Evolutionary conservation across 441 rosid species (phyloP), one percentile per base, ranked within the genome.

Genomic region (Populus hybrid): DNA sequence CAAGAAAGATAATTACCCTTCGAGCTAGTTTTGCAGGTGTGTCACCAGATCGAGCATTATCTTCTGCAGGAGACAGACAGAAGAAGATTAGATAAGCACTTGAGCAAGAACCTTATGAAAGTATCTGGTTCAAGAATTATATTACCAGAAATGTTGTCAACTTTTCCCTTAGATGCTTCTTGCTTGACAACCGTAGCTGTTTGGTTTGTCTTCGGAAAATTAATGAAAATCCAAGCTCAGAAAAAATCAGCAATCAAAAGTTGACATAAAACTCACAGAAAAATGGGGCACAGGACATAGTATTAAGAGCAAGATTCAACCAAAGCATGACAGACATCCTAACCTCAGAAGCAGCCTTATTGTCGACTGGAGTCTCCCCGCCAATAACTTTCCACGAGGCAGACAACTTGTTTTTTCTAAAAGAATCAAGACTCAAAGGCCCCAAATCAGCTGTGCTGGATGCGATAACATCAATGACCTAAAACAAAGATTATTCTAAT

Each of bases 391-490:
- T 89, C 98, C 98, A 96, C 7, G 99, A 96, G 69, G 95, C 94
- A 71, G 98, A 84, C 82, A 90, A 65, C 77, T 91, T 88, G 73
- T 76, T 89, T 82, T 90, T 91, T 85, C 92, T 89, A 76, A 94
- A 91, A 72, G 88, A 85, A 89, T 90, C 97, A 79, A 96, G 91
- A 85, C 93, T 94, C 79, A 85, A 82, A 82, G 96, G 97, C 65
- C 95, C 94, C 90, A 90, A 75, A 86, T 94, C 96, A 76, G 88
- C 89, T n/a, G 94, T 96, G 87, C 92, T 87, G 50, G 92, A 79
- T 34, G 84, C 61, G 70, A 96, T 84, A 75, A 88, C 90, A 80
- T 94, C 93, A 72, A 92, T 84, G 83, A 94, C 90, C 99, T 96
- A 82, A 23, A 79, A 21, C 57, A 61, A 10, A n/a, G 26, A 16